Evolutionary conservation across 2,329 filamentous ascomycete genomes (phyloP).

Genomic region (Fusarium oligoseptatum): DNA sequence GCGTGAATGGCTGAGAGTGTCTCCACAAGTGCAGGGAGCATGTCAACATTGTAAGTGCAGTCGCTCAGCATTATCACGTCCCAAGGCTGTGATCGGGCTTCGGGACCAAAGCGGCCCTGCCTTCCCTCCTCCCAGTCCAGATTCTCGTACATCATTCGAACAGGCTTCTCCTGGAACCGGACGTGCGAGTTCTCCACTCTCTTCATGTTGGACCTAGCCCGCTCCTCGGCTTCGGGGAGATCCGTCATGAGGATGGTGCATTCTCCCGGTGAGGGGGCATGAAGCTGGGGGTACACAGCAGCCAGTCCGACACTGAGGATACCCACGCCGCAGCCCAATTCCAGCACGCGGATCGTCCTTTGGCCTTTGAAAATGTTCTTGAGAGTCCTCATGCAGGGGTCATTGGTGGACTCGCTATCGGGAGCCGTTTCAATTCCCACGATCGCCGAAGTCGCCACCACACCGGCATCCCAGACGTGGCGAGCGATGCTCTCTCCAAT

Average conservation of each 20-base stretch:
- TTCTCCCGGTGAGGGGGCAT: conserved; percentile 26
- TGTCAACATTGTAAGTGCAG: conserved; percentile 73
- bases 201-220: conserved; percentile 62
- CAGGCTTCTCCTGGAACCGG: conserved; percentile 30
- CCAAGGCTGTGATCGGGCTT: conserved; percentile 59
- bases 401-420: conserved; percentile 43
- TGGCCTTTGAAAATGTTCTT: conserved; percentile 46
- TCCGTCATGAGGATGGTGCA: conserved; percentile 67
- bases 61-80: conserved; percentile 69
- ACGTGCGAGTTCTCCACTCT: conserved; percentile 41
- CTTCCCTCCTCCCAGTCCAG: conserved; percentile 69
- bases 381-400: conserved; percentile 49
- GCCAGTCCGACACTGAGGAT: conserved; percentile 66
- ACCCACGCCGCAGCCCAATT: conserved; percentile 70
- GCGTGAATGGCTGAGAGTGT: conserved; percentile 65
- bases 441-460: conserved; percentile 57
- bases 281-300: conserved; percentile 48
- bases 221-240: conserved; percentile 65
- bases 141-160: conserved; percentile 63
- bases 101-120: conserved; percentile 58
- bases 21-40: conserved; percentile 65
- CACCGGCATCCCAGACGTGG: conserved; percentile 70
- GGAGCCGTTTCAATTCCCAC: conserved; percentile 47
- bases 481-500: conserved; percentile 72
- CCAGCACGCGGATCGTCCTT: conserved; percentile 59